Evolutionary conservation across 106 monocot genomes (phyloP).

Genomic region (Agapanthus africanus): DNA sequence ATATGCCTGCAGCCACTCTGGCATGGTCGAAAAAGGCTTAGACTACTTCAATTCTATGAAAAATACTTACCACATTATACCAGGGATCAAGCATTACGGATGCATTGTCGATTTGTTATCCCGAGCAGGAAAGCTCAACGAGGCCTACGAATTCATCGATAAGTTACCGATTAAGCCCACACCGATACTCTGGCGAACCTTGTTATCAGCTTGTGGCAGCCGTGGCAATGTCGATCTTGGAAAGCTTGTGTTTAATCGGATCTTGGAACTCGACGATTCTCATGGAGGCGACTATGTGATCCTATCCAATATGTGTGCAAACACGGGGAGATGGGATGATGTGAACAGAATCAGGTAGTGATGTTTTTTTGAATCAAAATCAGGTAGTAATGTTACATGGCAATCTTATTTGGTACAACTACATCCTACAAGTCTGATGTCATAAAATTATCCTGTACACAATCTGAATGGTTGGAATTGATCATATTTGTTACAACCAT

Average conservation of each 20-base stretch:
- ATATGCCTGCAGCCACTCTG: slow-evolving; percentile 73
- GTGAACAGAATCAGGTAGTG: slow-evolving; percentile 38
- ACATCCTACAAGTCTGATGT: too few species aligned
- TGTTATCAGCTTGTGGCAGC: slow-evolving; percentile 50
- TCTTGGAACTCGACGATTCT: slow-evolving; percentile 45
- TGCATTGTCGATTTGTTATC: slow-evolving; percentile 65
- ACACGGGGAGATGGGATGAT: slow-evolving; percentile 47
- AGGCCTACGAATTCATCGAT: slow-evolving; percentile 58
- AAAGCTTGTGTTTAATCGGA: slow-evolving; percentile 53
- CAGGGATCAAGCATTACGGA: slow-evolving; percentile 66
- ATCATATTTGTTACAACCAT: too few species aligned
- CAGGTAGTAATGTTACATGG: too few species aligned
- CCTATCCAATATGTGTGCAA: slow-evolving; percentile 60
- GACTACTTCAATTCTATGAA: slow-evolving; percentile 45
- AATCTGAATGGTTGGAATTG: too few species aligned
- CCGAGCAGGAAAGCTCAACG: slow-evolving; percentile 41
- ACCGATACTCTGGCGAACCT: slow-evolving; percentile 57
- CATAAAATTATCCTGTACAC: too few species aligned
- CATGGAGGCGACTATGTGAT: slow-evolving; percentile 79
- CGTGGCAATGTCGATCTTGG: slow-evolving; percentile 55
- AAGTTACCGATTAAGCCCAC: slow-evolving; percentile 43
- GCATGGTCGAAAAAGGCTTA: slow-evolving; percentile 66
- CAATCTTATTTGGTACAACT: too few species aligned
- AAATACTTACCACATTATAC: slow-evolving; percentile 17
- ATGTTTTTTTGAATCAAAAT: too few species aligned